Evolutionary conservation across 768 basidiomycete genomes (phyloP).

Genomic region (Kwoniella bestiolae): DNA sequence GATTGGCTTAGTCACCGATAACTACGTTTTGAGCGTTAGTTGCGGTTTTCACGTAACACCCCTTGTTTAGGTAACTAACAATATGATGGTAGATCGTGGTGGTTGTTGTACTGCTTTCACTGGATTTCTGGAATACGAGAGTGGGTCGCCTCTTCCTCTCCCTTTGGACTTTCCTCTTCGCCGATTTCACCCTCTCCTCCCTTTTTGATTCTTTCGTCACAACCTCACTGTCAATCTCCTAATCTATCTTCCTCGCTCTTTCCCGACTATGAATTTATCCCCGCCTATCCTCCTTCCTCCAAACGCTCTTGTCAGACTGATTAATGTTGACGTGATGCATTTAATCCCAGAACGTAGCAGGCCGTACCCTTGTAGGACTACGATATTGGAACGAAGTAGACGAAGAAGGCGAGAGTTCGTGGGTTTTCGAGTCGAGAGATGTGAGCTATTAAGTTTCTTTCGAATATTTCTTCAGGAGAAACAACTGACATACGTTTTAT

Average conservation of each 20-base stretch:
- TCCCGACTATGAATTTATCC: too few species aligned
- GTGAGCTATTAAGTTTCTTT: constrained; percentile 67
- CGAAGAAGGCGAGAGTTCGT: constrained; percentile 91
- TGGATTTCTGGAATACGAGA: constrained; percentile 99
- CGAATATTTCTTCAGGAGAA: neutral
- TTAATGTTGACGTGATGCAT: neutral
- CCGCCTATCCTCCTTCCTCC: too few species aligned
- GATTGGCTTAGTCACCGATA: constrained; percentile 68
- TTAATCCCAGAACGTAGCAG: constrained; percentile 79
- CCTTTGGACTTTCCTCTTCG: too few species aligned
- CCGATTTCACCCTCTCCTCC: too few species aligned
- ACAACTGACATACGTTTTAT: constrained; percentile 5
- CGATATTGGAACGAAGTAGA: constrained; percentile 99
- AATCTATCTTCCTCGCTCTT: too few species aligned
- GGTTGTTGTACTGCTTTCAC: constrained; percentile 89
- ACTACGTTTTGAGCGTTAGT: constrained; percentile 90
- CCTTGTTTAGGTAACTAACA: constrained; percentile 10
- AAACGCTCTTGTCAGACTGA: too few species aligned
- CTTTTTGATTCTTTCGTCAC: too few species aligned
- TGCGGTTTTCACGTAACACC: neutral
- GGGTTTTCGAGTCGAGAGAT: constrained; percentile 98
- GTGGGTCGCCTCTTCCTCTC: constrained; percentile 60
- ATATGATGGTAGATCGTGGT: constrained; percentile 69
- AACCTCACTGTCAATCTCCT: too few species aligned
- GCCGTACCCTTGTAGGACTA: constrained; percentile 88